A percentile compares a stretch with the other conserved stretches of the same genome.
phyloP scores from a whole-genome alignment of 129 eudicot species.

The Escallonia herrerae region DNA sequence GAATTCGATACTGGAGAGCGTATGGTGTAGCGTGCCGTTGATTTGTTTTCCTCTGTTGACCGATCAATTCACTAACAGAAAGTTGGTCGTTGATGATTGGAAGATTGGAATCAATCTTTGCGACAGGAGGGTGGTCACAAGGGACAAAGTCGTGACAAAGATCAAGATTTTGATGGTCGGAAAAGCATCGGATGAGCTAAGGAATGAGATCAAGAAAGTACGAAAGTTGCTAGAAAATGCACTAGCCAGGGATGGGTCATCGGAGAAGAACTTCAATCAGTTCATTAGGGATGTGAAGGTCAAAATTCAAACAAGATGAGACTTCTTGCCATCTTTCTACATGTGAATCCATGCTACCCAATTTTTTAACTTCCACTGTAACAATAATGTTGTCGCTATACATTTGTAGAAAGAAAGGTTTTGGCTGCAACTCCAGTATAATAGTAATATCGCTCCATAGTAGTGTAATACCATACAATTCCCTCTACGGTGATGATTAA shows the following conservation, averaged over 20 bases:
- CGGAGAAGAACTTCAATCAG: neutral
- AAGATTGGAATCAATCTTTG: slow-evolving; percentile 2
- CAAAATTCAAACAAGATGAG: neutral
- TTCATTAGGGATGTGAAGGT: neutral
- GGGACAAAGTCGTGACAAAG: neutral
- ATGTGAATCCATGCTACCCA: no score
- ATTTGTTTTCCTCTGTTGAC: slow-evolving; percentile 2
- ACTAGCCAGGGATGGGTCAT: neutral
- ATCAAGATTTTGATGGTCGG: neutral
- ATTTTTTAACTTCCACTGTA: no score
- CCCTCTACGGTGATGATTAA: no score
- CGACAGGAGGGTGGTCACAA: neutral
- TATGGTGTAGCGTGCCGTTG: neutral
- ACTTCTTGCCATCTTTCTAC: neutral
- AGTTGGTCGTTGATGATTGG: neutral
- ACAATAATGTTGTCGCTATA: no score
- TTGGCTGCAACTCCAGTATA: no score
- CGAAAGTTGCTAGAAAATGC: neutral
- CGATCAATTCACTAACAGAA: neutral
- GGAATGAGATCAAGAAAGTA: neutral
- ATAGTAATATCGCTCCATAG: no score
- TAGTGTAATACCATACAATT: no score
- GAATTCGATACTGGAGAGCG: neutral
- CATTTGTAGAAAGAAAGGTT: no score
- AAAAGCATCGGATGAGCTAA: neutral